Conservation (phyloP, 2,329 filamentous ascomycete species). For the Zalaria sp. region DNA sequence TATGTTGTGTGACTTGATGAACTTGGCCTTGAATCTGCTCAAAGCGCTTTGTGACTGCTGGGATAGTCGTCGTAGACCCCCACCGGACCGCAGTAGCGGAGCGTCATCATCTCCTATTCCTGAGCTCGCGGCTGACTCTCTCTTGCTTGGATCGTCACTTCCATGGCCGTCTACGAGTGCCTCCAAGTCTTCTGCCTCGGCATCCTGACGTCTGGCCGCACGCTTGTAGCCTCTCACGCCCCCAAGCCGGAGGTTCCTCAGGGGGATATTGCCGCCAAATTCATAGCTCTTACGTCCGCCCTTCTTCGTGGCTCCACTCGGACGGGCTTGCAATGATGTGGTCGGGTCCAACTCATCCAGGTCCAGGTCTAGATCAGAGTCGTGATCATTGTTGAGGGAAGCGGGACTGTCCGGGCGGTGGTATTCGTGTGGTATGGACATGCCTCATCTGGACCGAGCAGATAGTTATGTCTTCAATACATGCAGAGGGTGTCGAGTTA, state of each 20-base stretch:
- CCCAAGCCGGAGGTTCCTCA: slow-evolving; percentile 45
- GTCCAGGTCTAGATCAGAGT: slow-evolving; percentile 66
- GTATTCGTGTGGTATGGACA: slow-evolving; percentile 32
- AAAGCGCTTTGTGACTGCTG: slow-evolving; percentile 3
- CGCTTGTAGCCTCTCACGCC: slow-evolving; percentile 19
- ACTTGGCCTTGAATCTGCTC: slow-evolving; percentile 4
- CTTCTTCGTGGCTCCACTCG: slow-evolving; percentile 18
- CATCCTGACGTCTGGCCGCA: slow-evolving; percentile 23
- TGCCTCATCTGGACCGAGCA: slow-evolving; percentile 22
- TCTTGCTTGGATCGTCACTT: slow-evolving; percentile 39
- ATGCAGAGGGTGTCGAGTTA: no score
- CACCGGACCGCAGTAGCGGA: slow-evolving; percentile 42
- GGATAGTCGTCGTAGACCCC: background rate
- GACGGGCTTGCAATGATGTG: slow-evolving; percentile 14
- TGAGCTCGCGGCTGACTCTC: slow-evolving; percentile 46
- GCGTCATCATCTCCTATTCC: slow-evolving; percentile 54
- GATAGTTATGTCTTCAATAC: no score
- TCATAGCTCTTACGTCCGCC: slow-evolving; percentile 20
- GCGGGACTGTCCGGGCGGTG: slow-evolving; percentile 21
- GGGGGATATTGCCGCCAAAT: slow-evolving; percentile 47
- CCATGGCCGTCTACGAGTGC: slow-evolving; percentile 42
- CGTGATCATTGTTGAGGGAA: slow-evolving; percentile 8
- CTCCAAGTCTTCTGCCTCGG: slow-evolving; percentile 50
- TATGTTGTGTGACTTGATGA: slow-evolving; percentile 16
- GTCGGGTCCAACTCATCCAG: slow-evolving; percentile 64